phyloP scores from a whole-genome alignment of 2,329 filamentous ascomycete species.

The Fusarium equiseti region DNA sequence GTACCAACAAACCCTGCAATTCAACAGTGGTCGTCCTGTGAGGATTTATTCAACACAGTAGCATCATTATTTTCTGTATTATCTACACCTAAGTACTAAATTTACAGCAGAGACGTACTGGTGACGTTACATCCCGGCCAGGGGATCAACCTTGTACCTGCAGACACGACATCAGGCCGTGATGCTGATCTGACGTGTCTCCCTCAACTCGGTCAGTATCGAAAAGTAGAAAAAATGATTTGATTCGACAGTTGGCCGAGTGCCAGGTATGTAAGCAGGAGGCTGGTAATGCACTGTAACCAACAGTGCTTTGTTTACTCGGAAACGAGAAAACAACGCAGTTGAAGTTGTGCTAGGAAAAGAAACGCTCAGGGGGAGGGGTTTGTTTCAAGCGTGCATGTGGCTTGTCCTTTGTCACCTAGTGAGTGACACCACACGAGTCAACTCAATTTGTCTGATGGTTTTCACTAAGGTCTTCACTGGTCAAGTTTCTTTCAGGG shows the following conservation, averaged over 20 bases:
- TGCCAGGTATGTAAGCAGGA: slow-evolving; percentile 2
- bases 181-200: slow-evolving; percentile 42
- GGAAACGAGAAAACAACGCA: neutral
- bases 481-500: neutral
- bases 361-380: neutral
- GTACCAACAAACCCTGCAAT: neutral
- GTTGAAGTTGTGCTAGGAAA: slow-evolving; percentile 5
- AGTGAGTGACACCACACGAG: slow-evolving; percentile 4
- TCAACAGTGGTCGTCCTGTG: neutral
- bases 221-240: neutral
- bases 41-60: neutral
- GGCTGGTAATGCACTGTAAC: neutral
- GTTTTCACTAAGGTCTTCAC: neutral
- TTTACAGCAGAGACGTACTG: neutral
- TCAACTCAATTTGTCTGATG: neutral
- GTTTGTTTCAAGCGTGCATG: slow-evolving; percentile 30
- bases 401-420: slow-evolving; percentile 16
- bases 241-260: neutral
- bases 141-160: slow-evolving; percentile 28
- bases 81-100: neutral
- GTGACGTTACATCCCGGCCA: slow-evolving; percentile 27
- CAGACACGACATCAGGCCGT: slow-evolving; percentile 19
- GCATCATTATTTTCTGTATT: neutral
- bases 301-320: neutral
- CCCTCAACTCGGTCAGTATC: neutral